These are phyloP conservation scores for Debaryomyces fabryi DNA, from an alignment of 1,139 yeast species.

Conservation along the genomic window DNA sequence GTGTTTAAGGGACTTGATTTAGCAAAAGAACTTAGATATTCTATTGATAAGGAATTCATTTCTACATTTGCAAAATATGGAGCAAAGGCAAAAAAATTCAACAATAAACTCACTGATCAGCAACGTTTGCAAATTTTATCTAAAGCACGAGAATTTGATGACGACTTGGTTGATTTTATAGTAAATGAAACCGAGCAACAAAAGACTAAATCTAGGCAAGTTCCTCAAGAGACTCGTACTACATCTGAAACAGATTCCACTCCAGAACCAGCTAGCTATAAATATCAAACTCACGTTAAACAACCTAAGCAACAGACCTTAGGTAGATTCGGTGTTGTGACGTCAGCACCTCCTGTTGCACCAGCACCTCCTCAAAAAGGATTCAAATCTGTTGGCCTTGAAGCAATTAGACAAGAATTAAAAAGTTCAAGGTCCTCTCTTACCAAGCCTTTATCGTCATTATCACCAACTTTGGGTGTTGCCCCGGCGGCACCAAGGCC, in stretches of 20 bases:
- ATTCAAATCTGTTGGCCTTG: conserved; percentile 40
- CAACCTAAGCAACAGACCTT: conserved; percentile 50
- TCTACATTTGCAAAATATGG: conserved; percentile 62
- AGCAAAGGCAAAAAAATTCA: conserved; percentile 63
- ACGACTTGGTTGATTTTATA: conserved; percentile 54
- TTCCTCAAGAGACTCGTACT: conserved; percentile 5
- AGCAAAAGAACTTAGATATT: conserved; percentile 54
- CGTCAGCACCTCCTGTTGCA: conserved; percentile 42
- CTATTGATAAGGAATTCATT: conserved; percentile 52
- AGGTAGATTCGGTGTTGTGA: conserved; percentile 47
- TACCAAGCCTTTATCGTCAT: conserved; percentile 19
- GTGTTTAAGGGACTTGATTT: conserved; percentile 69
- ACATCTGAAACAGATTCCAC: conserved; percentile 10
- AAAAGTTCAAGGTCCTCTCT: conserved; percentile 26
- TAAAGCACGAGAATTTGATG: conserved; percentile 59
- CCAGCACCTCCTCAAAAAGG: conserved; percentile 40
- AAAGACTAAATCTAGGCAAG: conserved; percentile 14
- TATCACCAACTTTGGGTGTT: conserved; percentile 24
- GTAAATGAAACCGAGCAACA: conserved; percentile 47
- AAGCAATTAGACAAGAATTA: conserved; percentile 43
- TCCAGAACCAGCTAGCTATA: conserved; percentile 25
- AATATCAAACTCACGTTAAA: conserved; percentile 26
- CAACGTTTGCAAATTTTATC: conserved; percentile 61
- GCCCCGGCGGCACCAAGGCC: conserved; percentile 77
- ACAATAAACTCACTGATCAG: conserved; percentile 61